phyloP scores from a whole-genome alignment of 306 rosid genomes.

The Trifolium dubium region DNA sequence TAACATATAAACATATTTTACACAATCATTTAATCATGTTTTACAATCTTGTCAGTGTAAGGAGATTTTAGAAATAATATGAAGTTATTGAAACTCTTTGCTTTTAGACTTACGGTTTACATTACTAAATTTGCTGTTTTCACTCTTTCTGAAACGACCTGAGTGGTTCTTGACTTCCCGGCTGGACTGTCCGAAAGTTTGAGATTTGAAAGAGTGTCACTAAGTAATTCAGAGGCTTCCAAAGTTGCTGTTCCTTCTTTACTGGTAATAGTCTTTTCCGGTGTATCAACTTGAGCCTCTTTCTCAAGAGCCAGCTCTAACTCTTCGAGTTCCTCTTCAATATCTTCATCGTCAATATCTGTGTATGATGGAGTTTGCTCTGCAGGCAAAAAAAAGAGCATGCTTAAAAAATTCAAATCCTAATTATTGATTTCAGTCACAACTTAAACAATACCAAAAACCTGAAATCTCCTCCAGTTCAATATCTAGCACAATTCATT shows the following conservation, averaged over 20 bases:
- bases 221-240: slow-evolving; percentile 53
- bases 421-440: slow-evolving; percentile 24
- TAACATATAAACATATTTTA: slow-evolving; percentile 1
- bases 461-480: slow-evolving; percentile 37
- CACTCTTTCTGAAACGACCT: slow-evolving; percentile 11
- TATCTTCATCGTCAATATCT: slow-evolving; percentile 65
- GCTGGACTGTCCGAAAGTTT: slow-evolving; percentile 53
- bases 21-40: neutral
- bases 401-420: slow-evolving; percentile 21
- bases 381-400: slow-evolving; percentile 45
- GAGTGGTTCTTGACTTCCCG: slow-evolving; percentile 34
- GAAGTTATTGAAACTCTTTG: neutral
- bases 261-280: slow-evolving; percentile 26
- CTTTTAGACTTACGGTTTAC: slow-evolving; percentile 48
- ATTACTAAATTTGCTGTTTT: slow-evolving; percentile 43
- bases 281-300: slow-evolving; percentile 37
- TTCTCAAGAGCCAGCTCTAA: slow-evolving; percentile 63
- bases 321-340: slow-evolving; percentile 78
- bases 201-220: slow-evolving; percentile 64
- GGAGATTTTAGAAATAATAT: neutral
- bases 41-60: neutral
- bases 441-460: slow-evolving; percentile 20
- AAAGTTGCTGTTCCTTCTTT: slow-evolving; percentile 39
- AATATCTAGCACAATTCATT: slow-evolving; percentile 20
- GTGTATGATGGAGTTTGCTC: slow-evolving; percentile 58